A percentile compares a stretch with the other conserved stretches of the same genome.
These are phyloP conservation scores for Pichia scutulata DNA, from an alignment of 805 yeast genomes.

Conservation along the genomic window DNA sequence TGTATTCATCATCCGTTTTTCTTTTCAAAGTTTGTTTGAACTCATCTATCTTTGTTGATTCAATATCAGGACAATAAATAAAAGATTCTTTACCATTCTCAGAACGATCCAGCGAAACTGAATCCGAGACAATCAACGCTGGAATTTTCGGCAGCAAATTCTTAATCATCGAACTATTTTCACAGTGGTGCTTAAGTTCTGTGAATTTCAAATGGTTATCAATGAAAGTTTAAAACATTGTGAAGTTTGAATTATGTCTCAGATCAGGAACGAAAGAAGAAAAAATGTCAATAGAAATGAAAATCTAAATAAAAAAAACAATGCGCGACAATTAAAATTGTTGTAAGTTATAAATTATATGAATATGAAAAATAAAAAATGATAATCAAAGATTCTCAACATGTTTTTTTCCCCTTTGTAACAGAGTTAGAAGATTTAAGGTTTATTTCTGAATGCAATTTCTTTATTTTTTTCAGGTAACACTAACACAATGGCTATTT, in stretches of 20 bases:
- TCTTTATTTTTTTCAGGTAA: background rate
- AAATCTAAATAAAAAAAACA: too few relatives aligned
- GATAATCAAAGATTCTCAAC: background rate
- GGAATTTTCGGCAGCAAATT: slow-evolving; percentile 2
- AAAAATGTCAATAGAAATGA: too few relatives aligned
- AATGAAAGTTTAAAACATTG: background rate
- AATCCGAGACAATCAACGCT: slow-evolving; percentile 1
- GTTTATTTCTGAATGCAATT: too few relatives aligned
- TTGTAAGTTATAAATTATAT: background rate
- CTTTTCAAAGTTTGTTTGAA: slow-evolving; percentile 22
- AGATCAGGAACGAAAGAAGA: background rate
- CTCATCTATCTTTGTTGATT: slow-evolving; percentile 11
- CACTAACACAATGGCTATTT: slow-evolving; percentile 12
- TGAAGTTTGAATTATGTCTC: background rate
- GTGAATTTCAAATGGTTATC: too few relatives aligned
- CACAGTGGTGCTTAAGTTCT: too few relatives aligned
- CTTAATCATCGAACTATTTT: background rate
- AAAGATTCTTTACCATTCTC: slow-evolving; percentile 17
- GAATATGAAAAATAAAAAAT: too few relatives aligned
- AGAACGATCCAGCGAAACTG: background rate
- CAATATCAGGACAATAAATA: slow-evolving; percentile 24
- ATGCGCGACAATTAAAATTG: too few relatives aligned
- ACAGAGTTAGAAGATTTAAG: background rate
- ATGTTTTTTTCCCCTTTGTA: background rate
- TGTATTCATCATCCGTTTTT: slow-evolving; percentile 24